Evolutionary conservation across 768 basidiomycete species (phyloP), one percentile per base, ranked within the genome.

Genomic region (Leccinum subgranulosum): DNA sequence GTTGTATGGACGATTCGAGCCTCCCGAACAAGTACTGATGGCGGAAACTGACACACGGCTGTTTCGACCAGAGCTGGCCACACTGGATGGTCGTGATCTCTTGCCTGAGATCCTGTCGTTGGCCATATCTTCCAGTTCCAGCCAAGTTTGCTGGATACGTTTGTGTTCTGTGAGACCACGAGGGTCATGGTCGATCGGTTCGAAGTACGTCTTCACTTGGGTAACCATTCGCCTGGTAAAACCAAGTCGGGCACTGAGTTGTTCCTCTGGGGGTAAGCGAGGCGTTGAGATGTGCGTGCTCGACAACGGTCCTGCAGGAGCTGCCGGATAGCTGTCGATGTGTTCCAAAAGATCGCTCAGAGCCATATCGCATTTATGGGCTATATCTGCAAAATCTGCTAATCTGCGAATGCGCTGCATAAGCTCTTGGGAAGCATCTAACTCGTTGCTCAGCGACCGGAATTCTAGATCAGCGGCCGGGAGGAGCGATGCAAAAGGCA

Each of bases 321-420:
- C 69, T 3, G 82, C 79, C 9, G 92, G 92, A 66, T 85, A 93
- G 64, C 88, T 91, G 68, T 95, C 92, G 54, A 93, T 79, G 65
- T 93, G 90, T 65, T 93, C 90, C 48, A 95, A 75, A 5, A 94
- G 77, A 69, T 94, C 90, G 64, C 92, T 94, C 46, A 94, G 76
- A 21, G 85, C 83, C n/a, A 77, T 74, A 67, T 95, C 92, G 62
- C 90, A 92, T 19, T 69, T 66, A 27, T 77, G 76, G 9, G 87
- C 69, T 34, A 75, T 66, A 21, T 77, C 72, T 6, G 77, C 71
- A 49, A 93, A 73, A n/a, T 76, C 73, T 10, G 79, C 81, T n/a
- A 94, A 73, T 36, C 72, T 73, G 52, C 80, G 73, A 25, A 91
- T 68, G 46, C 77, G 79, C 31, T 77, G 73, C 65, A 90, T 70